Percentiles rank a stretch among this genome's conserved stretches.
Evolutionary conservation across 345 rosid genomes (phyloP).

Genomic region (Angophora floribunda): DNA sequence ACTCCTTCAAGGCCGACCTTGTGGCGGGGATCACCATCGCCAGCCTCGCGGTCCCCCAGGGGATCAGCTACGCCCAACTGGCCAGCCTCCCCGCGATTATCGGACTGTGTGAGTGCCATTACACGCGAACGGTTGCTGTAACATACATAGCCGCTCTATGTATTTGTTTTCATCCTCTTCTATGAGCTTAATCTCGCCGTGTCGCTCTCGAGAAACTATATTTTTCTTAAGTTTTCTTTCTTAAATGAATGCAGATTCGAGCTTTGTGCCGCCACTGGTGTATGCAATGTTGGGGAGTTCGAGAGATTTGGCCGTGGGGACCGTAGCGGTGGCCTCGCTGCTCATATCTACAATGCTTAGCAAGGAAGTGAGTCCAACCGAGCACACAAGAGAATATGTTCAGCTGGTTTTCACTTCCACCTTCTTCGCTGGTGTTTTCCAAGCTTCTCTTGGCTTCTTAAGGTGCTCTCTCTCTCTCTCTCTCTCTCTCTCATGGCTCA

Average conservation of each 20-base stretch:
- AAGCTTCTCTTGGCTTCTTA: conserved; percentile 81
- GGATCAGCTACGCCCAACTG: conserved; percentile 85
- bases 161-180: background rate
- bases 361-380: conserved; percentile 48
- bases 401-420: conserved; percentile 79
- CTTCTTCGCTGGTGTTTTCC: conserved; percentile 76
- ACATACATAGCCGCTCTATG: background rate
- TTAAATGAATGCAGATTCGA: conserved; percentile 55
- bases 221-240: background rate
- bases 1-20: conserved; percentile 71
- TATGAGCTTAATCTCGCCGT: background rate
- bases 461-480: conserved; percentile 29
- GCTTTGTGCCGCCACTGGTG: conserved; percentile 89
- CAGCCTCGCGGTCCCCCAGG: conserved; percentile 96
- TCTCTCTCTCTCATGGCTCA: background rate
- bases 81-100: conserved; percentile 91
- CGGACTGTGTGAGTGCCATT: conserved; percentile 62
- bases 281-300: conserved; percentile 98
- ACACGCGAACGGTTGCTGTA: background rate
- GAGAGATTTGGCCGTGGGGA: conserved; percentile 83
- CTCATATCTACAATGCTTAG: conserved; percentile 69
- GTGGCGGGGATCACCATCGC: conserved; percentile 89
- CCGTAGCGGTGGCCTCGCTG: conserved; percentile 84
- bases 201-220: background rate
- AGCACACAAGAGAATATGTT: conserved; percentile 55